These are phyloP conservation scores for Trichoderma koningii DNA, from an alignment of 2,329 filamentous ascomycete species.

Conservation along the genomic window DNA sequence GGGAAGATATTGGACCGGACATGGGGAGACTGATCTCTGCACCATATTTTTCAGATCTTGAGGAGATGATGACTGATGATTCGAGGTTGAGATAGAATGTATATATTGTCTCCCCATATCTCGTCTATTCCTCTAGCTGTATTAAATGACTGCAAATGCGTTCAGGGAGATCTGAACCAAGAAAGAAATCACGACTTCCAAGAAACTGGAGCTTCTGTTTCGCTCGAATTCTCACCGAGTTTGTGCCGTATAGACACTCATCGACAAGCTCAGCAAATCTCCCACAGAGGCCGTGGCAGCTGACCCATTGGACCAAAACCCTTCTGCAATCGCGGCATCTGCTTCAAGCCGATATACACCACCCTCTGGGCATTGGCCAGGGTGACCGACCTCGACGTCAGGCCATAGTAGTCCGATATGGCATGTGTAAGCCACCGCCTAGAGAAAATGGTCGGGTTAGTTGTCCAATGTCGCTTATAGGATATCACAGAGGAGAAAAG, in stretches of 20 bases:
- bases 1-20: slow-evolving; percentile 7
- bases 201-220: background rate
- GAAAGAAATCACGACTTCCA: background rate
- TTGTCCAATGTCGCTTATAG: background rate
- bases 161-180: background rate
- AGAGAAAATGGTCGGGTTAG: background rate
- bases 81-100: background rate
- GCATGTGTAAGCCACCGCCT: slow-evolving; percentile 92
- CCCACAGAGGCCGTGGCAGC: slow-evolving; percentile 65
- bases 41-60: background rate
- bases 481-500: background rate
- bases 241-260: background rate
- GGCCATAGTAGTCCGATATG: slow-evolving; percentile 88
- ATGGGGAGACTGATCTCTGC: slow-evolving; percentile 11
- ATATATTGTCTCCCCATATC: background rate
- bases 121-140: slow-evolving; percentile 11
- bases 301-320: slow-evolving; percentile 36
- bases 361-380: slow-evolving; percentile 72
- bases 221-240: background rate
- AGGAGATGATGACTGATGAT: background rate
- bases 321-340: slow-evolving; percentile 39
- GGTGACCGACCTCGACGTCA: slow-evolving; percentile 79
- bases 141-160: slow-evolving; percentile 3
- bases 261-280: slow-evolving; percentile 50
- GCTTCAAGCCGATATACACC: slow-evolving; percentile 77